A percentile compares a stretch with the other conserved stretches of the same genome.
Evolutionary conservation across 257 asterid genomes (phyloP).

Genomic region (Solanum bulbocastanum): DNA sequence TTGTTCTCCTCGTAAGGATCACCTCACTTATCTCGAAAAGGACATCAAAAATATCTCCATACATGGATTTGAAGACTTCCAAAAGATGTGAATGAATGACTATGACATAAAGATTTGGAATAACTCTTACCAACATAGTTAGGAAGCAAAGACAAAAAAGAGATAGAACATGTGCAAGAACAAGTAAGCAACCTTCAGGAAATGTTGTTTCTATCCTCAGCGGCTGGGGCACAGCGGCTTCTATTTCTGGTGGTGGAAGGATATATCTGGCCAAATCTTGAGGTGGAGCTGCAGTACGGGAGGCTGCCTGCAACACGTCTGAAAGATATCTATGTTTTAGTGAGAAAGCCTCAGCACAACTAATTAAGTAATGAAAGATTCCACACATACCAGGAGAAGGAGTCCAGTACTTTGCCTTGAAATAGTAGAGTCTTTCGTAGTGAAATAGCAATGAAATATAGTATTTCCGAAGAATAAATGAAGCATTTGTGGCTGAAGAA

Average conservation of each 20-base stretch:
- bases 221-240: conserved; percentile 7
- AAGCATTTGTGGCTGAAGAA: conserved; percentile 84
- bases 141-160: neutral
- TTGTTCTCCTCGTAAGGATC: neutral
- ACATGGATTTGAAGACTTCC: neutral
- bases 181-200: conserved; percentile 25
- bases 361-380: neutral
- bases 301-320: conserved; percentile 29
- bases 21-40: neutral
- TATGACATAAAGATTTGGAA: neutral
- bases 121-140: neutral
- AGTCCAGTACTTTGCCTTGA: conserved; percentile 59
- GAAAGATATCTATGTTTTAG: conserved; percentile 4
- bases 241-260: conserved; percentile 12
- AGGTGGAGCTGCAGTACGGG: conserved; percentile 17
- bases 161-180: neutral
- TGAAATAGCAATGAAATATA: conserved; percentile 63
- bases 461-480: conserved; percentile 76
- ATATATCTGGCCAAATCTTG: conserved; percentile 7
- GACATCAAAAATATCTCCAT: neutral
- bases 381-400: conserved; percentile 39
- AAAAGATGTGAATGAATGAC: neutral
- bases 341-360: neutral
- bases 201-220: conserved; percentile 3
- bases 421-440: conserved; percentile 68